Evolutionary conservation across 257 asterid species (phyloP).

Genomic region (Gynochthodes officinalis): DNA sequence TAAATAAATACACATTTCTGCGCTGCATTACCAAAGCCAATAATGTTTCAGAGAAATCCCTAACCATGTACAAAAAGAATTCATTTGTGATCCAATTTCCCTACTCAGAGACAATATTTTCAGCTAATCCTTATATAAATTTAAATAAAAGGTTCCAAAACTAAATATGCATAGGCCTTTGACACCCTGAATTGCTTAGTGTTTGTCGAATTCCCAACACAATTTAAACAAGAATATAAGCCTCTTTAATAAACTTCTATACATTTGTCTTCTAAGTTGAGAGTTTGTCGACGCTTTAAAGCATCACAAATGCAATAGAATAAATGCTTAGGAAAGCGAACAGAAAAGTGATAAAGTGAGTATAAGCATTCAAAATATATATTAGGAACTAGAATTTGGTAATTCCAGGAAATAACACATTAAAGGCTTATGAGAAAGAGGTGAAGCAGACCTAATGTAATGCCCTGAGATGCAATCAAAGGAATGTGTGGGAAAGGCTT

Average conservation of each 20-base stretch:
- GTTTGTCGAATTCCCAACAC: neutral
- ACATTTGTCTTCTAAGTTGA: neutral
- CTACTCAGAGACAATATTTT: too few species aligned
- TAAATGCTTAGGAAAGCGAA: neutral
- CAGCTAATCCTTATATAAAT: too few species aligned
- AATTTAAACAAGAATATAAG: neutral
- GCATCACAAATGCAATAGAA: too few species aligned
- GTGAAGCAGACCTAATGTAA: constrained; percentile 48
- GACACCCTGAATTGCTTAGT: neutral
- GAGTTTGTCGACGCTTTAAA: too few species aligned
- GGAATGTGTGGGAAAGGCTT: constrained; percentile 78
- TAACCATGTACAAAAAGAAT: neutral
- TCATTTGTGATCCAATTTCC: too few species aligned
- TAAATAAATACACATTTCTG: too few species aligned
- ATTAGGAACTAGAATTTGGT: neutral
- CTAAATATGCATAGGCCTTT: neutral
- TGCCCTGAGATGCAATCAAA: constrained; percentile 89
- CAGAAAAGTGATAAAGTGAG: neutral
- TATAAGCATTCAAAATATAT: neutral
- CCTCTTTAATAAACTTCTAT: neutral
- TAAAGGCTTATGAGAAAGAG: neutral
- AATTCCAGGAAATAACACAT: neutral
- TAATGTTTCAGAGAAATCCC: neutral
- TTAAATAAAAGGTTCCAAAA: too few species aligned
- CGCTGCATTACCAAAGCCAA: neutral